Evolutionary conservation across 345 rosid genomes (phyloP).

Genomic region (Pugionium dolabratum): DNA sequence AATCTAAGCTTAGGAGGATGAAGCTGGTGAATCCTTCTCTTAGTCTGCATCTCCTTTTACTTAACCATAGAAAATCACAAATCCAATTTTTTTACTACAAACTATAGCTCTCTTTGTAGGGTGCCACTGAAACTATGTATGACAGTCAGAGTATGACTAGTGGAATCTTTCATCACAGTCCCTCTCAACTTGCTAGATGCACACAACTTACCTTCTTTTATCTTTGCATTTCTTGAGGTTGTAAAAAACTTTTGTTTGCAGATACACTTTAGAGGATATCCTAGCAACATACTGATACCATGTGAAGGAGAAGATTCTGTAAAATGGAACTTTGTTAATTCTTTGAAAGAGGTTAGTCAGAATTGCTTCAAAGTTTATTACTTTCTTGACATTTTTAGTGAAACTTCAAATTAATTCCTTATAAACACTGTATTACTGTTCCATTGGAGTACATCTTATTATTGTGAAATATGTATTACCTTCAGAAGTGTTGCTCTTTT

Average conservation of each 20-base stretch:
- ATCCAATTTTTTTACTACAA: no score
- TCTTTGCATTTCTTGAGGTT: slow-evolving; percentile 4
- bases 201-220: background rate
- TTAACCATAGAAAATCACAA: no score
- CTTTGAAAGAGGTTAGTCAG: slow-evolving; percentile 80
- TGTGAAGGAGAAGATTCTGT: slow-evolving; percentile 93
- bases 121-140: background rate
- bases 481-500: slow-evolving; percentile 2
- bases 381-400: background rate
- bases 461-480: background rate
- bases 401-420: background rate
- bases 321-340: slow-evolving; percentile 91
- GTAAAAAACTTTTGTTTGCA: slow-evolving; percentile 39
- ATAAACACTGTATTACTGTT: slow-evolving; percentile 4
- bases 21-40: background rate
- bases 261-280: slow-evolving; percentile 98
- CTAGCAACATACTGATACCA: slow-evolving; percentile 67
- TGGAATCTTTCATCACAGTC: background rate
- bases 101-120: background rate
- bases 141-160: background rate
- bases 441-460: background rate
- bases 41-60: background rate
- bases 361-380: background rate
- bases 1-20: background rate
- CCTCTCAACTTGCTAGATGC: background rate